These are phyloP conservation scores for Sclerotinia glacialis DNA, from an alignment of 2,329 filamentous ascomycete species.

Conservation along the genomic window DNA sequence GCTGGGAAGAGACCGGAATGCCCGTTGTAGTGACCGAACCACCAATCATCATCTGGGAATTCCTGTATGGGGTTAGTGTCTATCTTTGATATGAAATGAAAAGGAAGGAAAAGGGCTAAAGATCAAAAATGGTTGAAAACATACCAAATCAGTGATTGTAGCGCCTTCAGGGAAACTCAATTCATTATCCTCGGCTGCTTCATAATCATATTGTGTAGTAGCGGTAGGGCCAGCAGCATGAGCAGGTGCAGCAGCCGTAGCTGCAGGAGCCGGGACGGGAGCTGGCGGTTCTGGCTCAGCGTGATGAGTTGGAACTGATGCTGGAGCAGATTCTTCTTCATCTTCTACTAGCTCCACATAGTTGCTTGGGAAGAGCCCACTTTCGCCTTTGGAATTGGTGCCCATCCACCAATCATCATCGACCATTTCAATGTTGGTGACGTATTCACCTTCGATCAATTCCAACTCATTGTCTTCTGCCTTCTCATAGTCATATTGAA, in stretches of 20 bases:
- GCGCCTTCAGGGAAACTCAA: slow-evolving; percentile 86
- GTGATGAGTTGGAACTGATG: slow-evolving; percentile 37
- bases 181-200: slow-evolving; percentile 91
- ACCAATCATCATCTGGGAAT: slow-evolving; percentile 99
- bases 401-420: slow-evolving; percentile 99
- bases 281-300: slow-evolving; percentile 27
- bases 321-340: slow-evolving; percentile 44
- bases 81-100: background rate
- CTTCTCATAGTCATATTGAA: slow-evolving; percentile 96
- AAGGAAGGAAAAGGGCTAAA: background rate
- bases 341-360: slow-evolving; percentile 85
- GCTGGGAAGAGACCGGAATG: slow-evolving; percentile 79
- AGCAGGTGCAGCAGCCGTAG: slow-evolving; percentile 51
- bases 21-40: slow-evolving; percentile 75
- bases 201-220: slow-evolving; percentile 89
- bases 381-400: slow-evolving; percentile 78
- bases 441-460: slow-evolving; percentile 79
- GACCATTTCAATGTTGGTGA: slow-evolving; percentile 94
- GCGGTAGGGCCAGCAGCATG: slow-evolving; percentile 45
- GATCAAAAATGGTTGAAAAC: slow-evolving; percentile 37
- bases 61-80: slow-evolving; percentile 52
- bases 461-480: slow-evolving; percentile 97
- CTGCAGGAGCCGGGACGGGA: slow-evolving; percentile 40
- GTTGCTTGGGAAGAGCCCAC: slow-evolving; percentile 92
- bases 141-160: slow-evolving; percentile 73